Conservation (phyloP, 1,284 basidiomycete species). For the Leccinum angustisporum region DNA sequence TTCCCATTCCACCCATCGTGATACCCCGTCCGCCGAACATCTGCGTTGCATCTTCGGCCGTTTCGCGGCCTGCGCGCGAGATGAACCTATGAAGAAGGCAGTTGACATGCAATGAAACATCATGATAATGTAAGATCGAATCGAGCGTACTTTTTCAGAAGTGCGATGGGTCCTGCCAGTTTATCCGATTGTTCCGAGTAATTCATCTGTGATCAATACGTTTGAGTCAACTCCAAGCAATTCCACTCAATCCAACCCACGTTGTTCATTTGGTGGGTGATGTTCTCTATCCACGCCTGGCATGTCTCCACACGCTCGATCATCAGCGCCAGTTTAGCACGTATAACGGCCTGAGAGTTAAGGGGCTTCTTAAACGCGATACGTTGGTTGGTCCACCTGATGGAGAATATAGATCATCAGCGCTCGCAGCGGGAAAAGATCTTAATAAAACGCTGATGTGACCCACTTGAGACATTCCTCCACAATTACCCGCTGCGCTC, state of each 20-base stretch:
- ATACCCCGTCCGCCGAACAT: constrained; percentile 64
- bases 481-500: constrained; percentile 69
- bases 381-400: constrained; percentile 80
- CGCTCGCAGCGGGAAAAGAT: not conserved
- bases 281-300: constrained; percentile 87
- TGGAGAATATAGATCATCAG: not conserved
- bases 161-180: constrained; percentile 71
- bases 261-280: constrained; percentile 93
- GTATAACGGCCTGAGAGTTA: constrained; percentile 86
- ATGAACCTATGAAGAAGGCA: constrained; percentile 50
- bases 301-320: constrained; percentile 86
- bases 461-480: constrained; percentile 78
- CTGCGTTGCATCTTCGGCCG: constrained; percentile 68
- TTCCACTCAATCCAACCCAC: constrained; percentile 42
- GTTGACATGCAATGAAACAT: not conserved
- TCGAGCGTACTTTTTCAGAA: constrained; percentile 62
- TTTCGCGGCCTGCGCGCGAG: constrained; percentile 66
- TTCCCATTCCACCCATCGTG: constrained; percentile 66
- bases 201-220: constrained; percentile 53
- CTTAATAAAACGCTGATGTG: not conserved
- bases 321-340: constrained; percentile 85
- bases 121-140: not conserved
- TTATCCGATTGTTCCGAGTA: constrained; percentile 81
- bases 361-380: constrained; percentile 90
- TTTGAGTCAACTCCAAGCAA: not conserved